A percentile compares a stretch with the other conserved stretches of the same genome.
These are phyloP conservation scores for Cryptococcus wingfieldii DNA, from an alignment of 1,284 basidiomycete species.

Conservation along the genomic window DNA sequence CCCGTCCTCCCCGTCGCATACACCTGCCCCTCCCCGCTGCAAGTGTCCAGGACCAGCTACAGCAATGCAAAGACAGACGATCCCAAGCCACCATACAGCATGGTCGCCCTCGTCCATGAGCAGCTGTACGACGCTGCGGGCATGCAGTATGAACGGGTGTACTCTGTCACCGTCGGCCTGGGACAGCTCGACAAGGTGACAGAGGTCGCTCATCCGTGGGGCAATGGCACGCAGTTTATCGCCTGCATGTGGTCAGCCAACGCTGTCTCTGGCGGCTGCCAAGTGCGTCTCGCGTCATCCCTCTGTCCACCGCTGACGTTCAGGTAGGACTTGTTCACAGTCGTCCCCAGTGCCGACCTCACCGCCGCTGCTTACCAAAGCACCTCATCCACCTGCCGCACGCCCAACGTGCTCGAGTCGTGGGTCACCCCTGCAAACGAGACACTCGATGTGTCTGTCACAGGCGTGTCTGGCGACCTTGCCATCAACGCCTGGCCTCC, in stretches of 20 bases:
- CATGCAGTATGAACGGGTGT: slow-evolving; percentile 18
- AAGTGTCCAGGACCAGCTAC: slow-evolving; percentile 14
- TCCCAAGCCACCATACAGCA: slow-evolving; percentile 25
- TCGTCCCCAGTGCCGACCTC: slow-evolving; percentile 13
- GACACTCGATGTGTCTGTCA: slow-evolving; percentile 22
- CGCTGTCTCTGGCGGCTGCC: slow-evolving; percentile 25
- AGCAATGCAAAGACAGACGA: slow-evolving; percentile 19
- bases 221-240: slow-evolving; percentile 26
- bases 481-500: slow-evolving; percentile 28
- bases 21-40: slow-evolving; percentile 22
- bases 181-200: slow-evolving; percentile 16
- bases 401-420: slow-evolving; percentile 16
- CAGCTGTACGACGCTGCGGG: slow-evolving; percentile 22
- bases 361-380: slow-evolving; percentile 19
- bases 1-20: slow-evolving; percentile 17
- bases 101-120: slow-evolving; percentile 27
- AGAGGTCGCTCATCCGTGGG: slow-evolving; percentile 22
- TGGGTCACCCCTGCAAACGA: slow-evolving; percentile 21
- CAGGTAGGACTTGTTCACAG: slow-evolving; percentile 24
- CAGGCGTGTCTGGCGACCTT: slow-evolving; percentile 16
- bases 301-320: not conserved
- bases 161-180: slow-evolving; percentile 19
- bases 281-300: slow-evolving; percentile 11
- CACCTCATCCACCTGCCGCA: slow-evolving; percentile 15
- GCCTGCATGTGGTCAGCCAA: slow-evolving; percentile 26